These are phyloP conservation scores for Thielaviopsis euricoi DNA, from an alignment of 2,329 filamentous ascomycete genomes.

Conservation along the genomic window DNA sequence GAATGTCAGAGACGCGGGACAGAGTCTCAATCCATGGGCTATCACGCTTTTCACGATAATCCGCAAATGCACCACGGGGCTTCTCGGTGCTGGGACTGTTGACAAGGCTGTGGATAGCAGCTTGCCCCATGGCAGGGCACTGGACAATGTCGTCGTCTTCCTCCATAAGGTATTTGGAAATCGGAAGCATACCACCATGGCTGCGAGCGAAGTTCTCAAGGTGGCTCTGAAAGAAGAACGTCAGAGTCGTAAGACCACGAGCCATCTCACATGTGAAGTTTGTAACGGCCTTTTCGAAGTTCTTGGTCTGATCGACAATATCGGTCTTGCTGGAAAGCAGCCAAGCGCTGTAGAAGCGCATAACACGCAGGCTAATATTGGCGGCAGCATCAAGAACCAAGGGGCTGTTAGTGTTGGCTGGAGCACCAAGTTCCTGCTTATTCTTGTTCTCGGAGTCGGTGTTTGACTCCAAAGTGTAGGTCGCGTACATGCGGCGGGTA, in stretches of 20 bases:
- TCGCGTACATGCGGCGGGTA: slow-evolving; percentile 5
- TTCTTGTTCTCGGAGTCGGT: neutral
- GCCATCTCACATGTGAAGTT: slow-evolving; percentile 10
- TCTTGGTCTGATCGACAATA: slow-evolving; percentile 1
- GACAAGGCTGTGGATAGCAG: slow-evolving; percentile 1
- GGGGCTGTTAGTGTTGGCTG: neutral
- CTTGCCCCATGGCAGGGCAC: slow-evolving; percentile 6
- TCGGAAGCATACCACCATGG: slow-evolving; percentile 3
- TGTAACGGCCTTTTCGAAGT: slow-evolving; percentile 1
- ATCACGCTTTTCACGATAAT: neutral
- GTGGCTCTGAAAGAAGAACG: slow-evolving; percentile 8
- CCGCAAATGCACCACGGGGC: neutral
- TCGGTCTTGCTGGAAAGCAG: slow-evolving; percentile 9
- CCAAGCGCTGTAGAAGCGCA: slow-evolving; percentile 13
- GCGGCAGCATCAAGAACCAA: neutral
- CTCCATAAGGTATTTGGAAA: slow-evolving; percentile 9
- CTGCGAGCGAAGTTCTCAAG: slow-evolving; percentile 3
- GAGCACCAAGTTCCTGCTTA: slow-evolving; percentile 24
- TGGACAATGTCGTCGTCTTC: slow-evolving; percentile 11
- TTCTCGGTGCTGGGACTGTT: neutral
- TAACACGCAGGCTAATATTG: slow-evolving; percentile 11
- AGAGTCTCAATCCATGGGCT: slow-evolving; percentile 8
- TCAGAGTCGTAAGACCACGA: slow-evolving; percentile 9
- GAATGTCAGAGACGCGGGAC: slow-evolving; percentile 6
- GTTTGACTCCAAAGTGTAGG: slow-evolving; percentile 1